phyloP scores from a whole-genome alignment of 2,329 filamentous ascomycete species.

The Xylariaceae sp. region DNA sequence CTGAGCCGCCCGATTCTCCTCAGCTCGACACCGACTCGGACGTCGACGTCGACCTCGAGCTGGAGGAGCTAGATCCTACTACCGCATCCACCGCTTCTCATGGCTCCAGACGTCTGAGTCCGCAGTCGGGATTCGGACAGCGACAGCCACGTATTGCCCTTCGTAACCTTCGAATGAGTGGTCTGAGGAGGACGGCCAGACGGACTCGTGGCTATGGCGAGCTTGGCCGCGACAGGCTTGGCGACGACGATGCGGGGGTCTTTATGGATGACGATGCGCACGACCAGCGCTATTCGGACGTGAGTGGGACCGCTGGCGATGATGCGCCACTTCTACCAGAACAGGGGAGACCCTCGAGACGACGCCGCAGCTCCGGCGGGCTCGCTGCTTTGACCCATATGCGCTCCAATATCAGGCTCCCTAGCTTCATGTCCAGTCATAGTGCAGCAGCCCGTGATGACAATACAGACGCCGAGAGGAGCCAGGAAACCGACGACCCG shows the following conservation, averaged over 20 bases:
- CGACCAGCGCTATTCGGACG: conserved; percentile 53
- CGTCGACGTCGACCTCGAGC: conserved; percentile 70
- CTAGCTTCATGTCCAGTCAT: conserved; percentile 56
- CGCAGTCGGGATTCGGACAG: conserved; percentile 44
- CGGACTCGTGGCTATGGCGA: conserved; percentile 54
- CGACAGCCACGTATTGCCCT: conserved; percentile 61
- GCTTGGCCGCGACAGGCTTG: conserved; percentile 50
- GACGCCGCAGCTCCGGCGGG: conserved; percentile 36
- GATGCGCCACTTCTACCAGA: conserved; percentile 66
- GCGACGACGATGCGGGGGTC: conserved; percentile 60
- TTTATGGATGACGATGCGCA: conserved; percentile 59
- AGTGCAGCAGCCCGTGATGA: conserved; percentile 31
- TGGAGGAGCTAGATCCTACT: conserved; percentile 70
- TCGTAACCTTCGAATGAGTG: conserved; percentile 63
- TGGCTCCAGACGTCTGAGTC: conserved; percentile 37
- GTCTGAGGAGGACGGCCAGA: conserved; percentile 51
- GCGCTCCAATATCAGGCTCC: conserved; percentile 55
- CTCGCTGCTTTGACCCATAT: conserved; percentile 41
- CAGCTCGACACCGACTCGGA: conserved; percentile 71
- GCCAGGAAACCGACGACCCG: conserved; percentile 54
- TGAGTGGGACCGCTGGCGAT: conserved; percentile 57
- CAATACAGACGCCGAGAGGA: conserved; percentile 45
- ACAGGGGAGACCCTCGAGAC: conserved; percentile 29
- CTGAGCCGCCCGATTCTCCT: conserved; percentile 60
- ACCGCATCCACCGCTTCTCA: conserved; percentile 34